These are phyloP conservation scores for Chrysoporthe deuterocubensis DNA, from an alignment of 2,329 filamentous ascomycete genomes.

Conservation along the genomic window DNA sequence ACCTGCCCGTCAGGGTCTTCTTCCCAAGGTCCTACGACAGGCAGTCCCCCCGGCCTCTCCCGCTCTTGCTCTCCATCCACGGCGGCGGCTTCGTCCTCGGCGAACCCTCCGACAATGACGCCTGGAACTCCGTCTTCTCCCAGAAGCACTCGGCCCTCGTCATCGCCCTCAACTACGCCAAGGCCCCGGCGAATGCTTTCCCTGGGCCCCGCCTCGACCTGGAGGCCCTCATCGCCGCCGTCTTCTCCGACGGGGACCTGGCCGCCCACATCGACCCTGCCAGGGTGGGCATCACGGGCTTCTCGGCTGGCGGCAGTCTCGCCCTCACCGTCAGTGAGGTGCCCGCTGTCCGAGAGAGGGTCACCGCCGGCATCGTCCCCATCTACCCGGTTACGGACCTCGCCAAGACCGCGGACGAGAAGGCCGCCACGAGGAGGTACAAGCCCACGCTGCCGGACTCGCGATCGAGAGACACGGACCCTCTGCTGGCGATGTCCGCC, in stretches of 20 bases:
- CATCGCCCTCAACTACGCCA: slow-evolving; percentile 54
- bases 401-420: slow-evolving; percentile 35
- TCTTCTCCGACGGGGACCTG: slow-evolving; percentile 48
- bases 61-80: slow-evolving; percentile 54
- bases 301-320: slow-evolving; percentile 57
- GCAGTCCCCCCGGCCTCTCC: slow-evolving; percentile 36
- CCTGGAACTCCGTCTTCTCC: slow-evolving; percentile 50
- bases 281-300: slow-evolving; percentile 50
- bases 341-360: slow-evolving; percentile 39
- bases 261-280: slow-evolving; percentile 45
- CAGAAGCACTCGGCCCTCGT: slow-evolving; percentile 47
- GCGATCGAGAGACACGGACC: slow-evolving; percentile 36
- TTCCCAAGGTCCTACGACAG: slow-evolving; percentile 42
- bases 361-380: slow-evolving; percentile 43
- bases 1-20: slow-evolving; percentile 40
- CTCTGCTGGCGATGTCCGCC: slow-evolving; percentile 34
- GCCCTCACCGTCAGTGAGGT: slow-evolving; percentile 46
- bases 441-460: slow-evolving; percentile 40
- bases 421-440: slow-evolving; percentile 41
- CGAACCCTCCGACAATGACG: slow-evolving; percentile 48
- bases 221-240: slow-evolving; percentile 45
- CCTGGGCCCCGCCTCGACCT: slow-evolving; percentile 51
- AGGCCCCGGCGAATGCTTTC: slow-evolving; percentile 49
- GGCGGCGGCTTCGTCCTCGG: slow-evolving; percentile 55
- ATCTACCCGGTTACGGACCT: slow-evolving; percentile 52